Percentiles rank a stretch among this genome's conserved stretches.
phyloP scores from a whole-genome alignment of 2,329 filamentous ascomycete species.

The Epichloe hybrida region DNA sequence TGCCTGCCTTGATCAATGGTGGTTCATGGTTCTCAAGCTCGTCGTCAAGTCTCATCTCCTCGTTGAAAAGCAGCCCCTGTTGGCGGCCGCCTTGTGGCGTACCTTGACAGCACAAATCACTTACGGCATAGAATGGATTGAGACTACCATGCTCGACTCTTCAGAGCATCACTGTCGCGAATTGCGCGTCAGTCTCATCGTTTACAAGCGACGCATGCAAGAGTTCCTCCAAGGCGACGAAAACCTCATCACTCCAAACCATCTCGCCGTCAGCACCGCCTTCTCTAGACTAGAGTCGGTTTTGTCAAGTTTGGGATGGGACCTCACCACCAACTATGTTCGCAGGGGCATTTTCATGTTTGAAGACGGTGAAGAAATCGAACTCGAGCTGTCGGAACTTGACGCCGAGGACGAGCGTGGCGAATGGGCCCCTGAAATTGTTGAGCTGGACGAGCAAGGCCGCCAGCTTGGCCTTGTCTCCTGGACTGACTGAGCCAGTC shows the following conservation, averaged over 20 bases:
- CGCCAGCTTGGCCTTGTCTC: slow-evolving; percentile 37
- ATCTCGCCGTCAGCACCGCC: slow-evolving; percentile 30
- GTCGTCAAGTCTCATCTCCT: slow-evolving; percentile 38
- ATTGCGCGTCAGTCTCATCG: slow-evolving; percentile 34
- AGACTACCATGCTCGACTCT: slow-evolving; percentile 29
- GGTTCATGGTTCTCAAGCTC: slow-evolving; percentile 37
- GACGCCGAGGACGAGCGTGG: slow-evolving; percentile 41
- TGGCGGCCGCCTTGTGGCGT: slow-evolving; percentile 34
- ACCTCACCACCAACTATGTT: slow-evolving; percentile 36
- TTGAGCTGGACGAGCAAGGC: slow-evolving; percentile 39
- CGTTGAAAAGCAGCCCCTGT: slow-evolving; percentile 25
- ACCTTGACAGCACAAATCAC: slow-evolving; percentile 41
- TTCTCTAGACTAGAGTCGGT: slow-evolving; percentile 26
- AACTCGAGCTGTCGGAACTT: slow-evolving; percentile 34
- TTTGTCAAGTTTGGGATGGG: slow-evolving; percentile 37
- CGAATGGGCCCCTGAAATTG: slow-evolving; percentile 39
- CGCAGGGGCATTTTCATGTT: slow-evolving; percentile 34
- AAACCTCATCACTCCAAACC: slow-evolving; percentile 21
- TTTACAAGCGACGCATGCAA: slow-evolving; percentile 41
- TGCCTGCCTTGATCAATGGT: slow-evolving; percentile 49
- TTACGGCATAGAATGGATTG: slow-evolving; percentile 36
- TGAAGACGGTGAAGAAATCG: slow-evolving; percentile 38
- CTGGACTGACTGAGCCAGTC: slow-evolving; percentile 22
- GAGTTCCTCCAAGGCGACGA: slow-evolving; percentile 27
- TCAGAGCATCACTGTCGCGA: slow-evolving; percentile 17